Evolutionary conservation across 2,329 filamentous ascomycete species (phyloP).

Genomic region (Colletotrichum navitas): DNA sequence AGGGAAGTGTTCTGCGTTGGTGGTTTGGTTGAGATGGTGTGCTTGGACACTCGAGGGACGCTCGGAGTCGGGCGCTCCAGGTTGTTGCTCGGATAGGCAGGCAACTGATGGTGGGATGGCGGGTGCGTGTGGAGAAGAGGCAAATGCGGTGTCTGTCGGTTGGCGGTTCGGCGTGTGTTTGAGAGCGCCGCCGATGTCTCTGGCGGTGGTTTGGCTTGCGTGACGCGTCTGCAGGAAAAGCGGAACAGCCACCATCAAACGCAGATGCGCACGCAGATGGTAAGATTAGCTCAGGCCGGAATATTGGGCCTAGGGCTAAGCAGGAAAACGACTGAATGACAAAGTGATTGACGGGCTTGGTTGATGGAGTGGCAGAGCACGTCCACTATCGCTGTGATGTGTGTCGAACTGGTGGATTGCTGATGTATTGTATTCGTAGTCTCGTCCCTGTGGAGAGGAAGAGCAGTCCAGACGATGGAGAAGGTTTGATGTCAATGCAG

Average conservation of each 20-base stretch:
- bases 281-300: not conserved
- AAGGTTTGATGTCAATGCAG: not conserved
- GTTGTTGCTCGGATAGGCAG: constrained; percentile 17
- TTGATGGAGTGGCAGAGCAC: constrained; percentile 22
- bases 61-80: constrained; percentile 12
- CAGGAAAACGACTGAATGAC: constrained; percentile 1
- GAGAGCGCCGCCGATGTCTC: constrained; percentile 17
- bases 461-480: not conserved
- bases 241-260: constrained; percentile 9
- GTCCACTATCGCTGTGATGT: constrained; percentile 10
- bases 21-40: constrained; percentile 37
- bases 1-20: constrained; percentile 11
- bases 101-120: constrained; percentile 30
- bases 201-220: constrained; percentile 4
- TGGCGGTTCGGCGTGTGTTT: constrained; percentile 30
- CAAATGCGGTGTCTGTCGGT: constrained; percentile 25
- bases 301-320: not conserved
- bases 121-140: constrained; percentile 38
- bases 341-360: constrained; percentile 8
- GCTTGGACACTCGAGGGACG: constrained; percentile 1
- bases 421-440: constrained; percentile 18
- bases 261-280: not conserved
- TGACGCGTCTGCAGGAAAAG: not conserved
- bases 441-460: constrained; percentile 2
- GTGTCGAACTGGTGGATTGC: constrained; percentile 6